Evolutionary conservation across 2,329 filamentous ascomycete species (phyloP).

Genomic region (Xylaria sp.): DNA sequence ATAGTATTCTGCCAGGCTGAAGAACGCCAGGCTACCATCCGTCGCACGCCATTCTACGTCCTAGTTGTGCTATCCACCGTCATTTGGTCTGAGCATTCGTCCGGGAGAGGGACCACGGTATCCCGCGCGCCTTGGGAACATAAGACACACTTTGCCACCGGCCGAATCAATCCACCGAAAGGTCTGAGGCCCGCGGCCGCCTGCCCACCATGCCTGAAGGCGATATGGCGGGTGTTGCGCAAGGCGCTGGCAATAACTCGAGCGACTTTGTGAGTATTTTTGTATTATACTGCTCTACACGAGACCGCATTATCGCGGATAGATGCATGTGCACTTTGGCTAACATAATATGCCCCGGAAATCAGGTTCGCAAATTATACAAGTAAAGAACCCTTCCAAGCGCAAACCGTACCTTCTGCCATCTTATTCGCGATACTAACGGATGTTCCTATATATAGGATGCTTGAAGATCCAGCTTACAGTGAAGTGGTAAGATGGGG

Average conservation of each 20-base stretch:
- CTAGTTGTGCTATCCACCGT: constrained; percentile 30
- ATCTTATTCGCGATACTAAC: constrained; percentile 44
- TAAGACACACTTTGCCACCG: constrained; percentile 24
- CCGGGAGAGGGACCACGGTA: constrained; percentile 16
- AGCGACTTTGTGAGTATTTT: constrained; percentile 87
- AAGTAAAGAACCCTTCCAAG: constrained; percentile 70
- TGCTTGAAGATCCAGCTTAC: constrained; percentile 96
- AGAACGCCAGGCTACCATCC: constrained; percentile 3
- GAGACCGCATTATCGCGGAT: constrained; percentile 40
- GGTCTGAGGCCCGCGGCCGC: constrained; percentile 31
- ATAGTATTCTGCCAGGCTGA: background rate
- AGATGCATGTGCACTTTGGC: constrained; percentile 43
- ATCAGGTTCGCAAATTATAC: constrained; percentile 95
- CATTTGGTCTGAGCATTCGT: constrained; percentile 11
- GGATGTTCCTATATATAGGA: constrained; percentile 65
- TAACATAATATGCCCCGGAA: constrained; percentile 43
- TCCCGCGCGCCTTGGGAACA: constrained; percentile 20
- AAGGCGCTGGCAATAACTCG: constrained; percentile 75
- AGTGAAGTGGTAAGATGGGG: constrained; percentile 95
- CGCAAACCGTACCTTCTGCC: constrained; percentile 33
- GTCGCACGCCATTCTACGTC: constrained; percentile 30
- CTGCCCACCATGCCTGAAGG: constrained; percentile 50
- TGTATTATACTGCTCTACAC: constrained; percentile 20
- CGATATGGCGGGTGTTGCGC: constrained; percentile 53
- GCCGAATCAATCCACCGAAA: constrained; percentile 27